Base-by-base conservation (phyloP, 768 basidiomycete species). In the Sarcodon aspratus region DNA sequence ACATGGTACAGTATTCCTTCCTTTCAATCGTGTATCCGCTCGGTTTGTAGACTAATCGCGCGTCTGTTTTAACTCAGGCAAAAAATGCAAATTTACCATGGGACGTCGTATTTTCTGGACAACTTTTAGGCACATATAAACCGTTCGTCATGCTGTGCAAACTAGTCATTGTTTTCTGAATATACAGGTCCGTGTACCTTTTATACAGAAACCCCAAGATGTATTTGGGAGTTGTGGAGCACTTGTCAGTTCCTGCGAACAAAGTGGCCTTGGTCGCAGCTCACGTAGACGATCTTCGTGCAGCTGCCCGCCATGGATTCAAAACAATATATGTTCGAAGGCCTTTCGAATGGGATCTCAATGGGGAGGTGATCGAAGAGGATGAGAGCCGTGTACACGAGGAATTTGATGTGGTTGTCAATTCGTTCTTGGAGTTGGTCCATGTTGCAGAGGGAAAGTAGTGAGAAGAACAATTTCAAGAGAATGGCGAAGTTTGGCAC, bases 61-160 rank as follows among this genome's bases (percentile, higher is more conserved):
- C n/a, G 31, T 10, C 21, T 13, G 11, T 43, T 1, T 12, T 11
- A 3, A 21, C 18, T 11, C 46, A 82, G 81, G 80, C 82, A 1
- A 83, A 78, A 61, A 62, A 74, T 48, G 75, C 78, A 2, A 65
- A 71, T 13, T 63, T 84, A 3, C 80, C 81, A 0, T 83, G 79
- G 81, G 80, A 84, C 49, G 66, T 69, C 1, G 62, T 85, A 17
- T 71, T 85, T 48, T 80, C 80, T 1, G 65, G 73, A 1, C 79
- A 81, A 48, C 62, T 84, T 13, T 78, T 83, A 45, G 66, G 68
- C 8, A 72, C 74, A 0, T 84, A 74, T 66, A 85, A 85, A 57
- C 79, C 82, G 82, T 83, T 40, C 36, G 77, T 34, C 15, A 6
- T 46, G 32, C 35, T 36, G 46, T 33, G 27, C 13, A 36, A 45